Percentiles rank a stretch among this genome's conserved stretches.
Conservation (phyloP, 495 filamentous ascomycete genomes). For the Wilcoxina mikolae region DNA sequence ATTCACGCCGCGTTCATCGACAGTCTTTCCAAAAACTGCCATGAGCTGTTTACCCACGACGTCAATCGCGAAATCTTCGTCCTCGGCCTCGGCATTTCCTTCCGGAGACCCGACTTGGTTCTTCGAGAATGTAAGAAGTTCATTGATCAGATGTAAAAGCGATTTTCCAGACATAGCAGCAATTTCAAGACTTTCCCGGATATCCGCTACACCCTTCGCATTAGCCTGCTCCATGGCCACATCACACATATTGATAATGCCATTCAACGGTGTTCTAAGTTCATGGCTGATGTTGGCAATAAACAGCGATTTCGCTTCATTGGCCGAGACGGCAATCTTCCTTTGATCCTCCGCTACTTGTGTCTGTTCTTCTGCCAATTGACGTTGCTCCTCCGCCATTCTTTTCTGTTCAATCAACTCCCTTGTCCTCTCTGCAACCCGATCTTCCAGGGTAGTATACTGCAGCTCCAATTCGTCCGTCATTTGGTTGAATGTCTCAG, state of each 20-base stretch:
- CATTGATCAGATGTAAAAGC: slow-evolving; percentile 73
- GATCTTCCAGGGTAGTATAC: slow-evolving; percentile 67
- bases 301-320: slow-evolving; percentile 88
- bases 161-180: slow-evolving; percentile 86
- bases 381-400: slow-evolving; percentile 67
- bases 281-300: slow-evolving; percentile 95
- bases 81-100: slow-evolving; percentile 64
- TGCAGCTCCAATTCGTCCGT: slow-evolving; percentile 76
- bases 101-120: slow-evolving; percentile 75
- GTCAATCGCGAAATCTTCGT: slow-evolving; percentile 57
- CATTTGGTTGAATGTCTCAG: slow-evolving; percentile 84
- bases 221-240: slow-evolving; percentile 86
- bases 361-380: slow-evolving; percentile 80
- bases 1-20: slow-evolving; percentile 57
- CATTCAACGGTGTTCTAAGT: slow-evolving; percentile 81
- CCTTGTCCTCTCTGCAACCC: slow-evolving; percentile 63
- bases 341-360: slow-evolving; percentile 67
- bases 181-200: slow-evolving; percentile 68
- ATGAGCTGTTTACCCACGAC: slow-evolving; percentile 66
- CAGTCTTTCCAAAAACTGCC: slow-evolving; percentile 80
- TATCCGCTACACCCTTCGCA: slow-evolving; percentile 36
- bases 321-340: slow-evolving; percentile 78
- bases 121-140: slow-evolving; percentile 81
- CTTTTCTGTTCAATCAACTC: slow-evolving; percentile 32
- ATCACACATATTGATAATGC: slow-evolving; percentile 83